Evolutionary conservation across 352 stramenopile species (phyloP).

Genomic region (Phytophthora foliorum): DNA sequence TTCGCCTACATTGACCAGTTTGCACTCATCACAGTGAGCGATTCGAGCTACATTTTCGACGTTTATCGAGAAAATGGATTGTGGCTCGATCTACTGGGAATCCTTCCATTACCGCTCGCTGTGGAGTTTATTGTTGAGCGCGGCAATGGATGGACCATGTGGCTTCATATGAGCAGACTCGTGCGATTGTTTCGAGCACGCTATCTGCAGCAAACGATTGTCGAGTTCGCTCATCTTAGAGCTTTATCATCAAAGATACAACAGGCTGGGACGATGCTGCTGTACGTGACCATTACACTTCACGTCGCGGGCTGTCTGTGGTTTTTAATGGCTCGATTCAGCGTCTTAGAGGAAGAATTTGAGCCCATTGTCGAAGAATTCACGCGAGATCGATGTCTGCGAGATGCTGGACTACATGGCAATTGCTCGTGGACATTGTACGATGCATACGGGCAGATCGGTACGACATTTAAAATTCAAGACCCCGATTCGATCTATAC

Average conservation of each 20-base stretch:
- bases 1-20: constrained; percentile 80
- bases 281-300: constrained; percentile 73
- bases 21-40: constrained; percentile 69
- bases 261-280: constrained; percentile 58
- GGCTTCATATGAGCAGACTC: constrained; percentile 56
- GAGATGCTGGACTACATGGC: constrained; percentile 47
- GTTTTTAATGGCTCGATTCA: constrained; percentile 81
- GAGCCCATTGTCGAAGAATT: constrained; percentile 34
- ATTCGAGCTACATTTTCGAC: constrained; percentile 74
- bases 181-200: constrained; percentile 61
- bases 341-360: constrained; percentile 45
- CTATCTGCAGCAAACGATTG: constrained; percentile 58
- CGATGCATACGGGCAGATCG: constrained; percentile 74
- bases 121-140: constrained; percentile 52
- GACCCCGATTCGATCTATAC: constrained; percentile 53
- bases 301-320: constrained; percentile 76
- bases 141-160: constrained; percentile 42
- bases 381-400: constrained; percentile 57
- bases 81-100: constrained; percentile 63
- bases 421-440: constrained; percentile 86
- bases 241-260: constrained; percentile 73
- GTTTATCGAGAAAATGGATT: constrained; percentile 65
- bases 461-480: constrained; percentile 49
- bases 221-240: constrained; percentile 63
- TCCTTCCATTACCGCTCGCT: constrained; percentile 64